Evolutionary conservation across 164 flowering plant genomes (phyloP).

Genomic region (Stephania yunnanensis): DNA sequence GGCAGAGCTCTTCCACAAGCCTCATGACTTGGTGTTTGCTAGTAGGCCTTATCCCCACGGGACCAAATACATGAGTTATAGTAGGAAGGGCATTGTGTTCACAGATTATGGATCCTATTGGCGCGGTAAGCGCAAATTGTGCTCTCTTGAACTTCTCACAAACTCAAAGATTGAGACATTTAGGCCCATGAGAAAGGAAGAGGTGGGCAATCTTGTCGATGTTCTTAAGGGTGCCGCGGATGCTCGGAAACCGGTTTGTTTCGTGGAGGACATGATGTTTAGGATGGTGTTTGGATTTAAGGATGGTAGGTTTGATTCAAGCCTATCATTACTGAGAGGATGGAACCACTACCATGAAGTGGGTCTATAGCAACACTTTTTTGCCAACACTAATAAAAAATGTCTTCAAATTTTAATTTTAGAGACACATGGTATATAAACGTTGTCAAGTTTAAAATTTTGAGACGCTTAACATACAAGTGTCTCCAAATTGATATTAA

Average conservation of each 20-base stretch:
- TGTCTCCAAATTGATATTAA: too few relatives aligned
- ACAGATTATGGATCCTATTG: slow-evolving; percentile 25
- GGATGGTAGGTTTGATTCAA: slow-evolving; percentile 34
- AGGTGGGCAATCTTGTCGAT: neutral
- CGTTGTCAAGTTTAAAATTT: too few relatives aligned
- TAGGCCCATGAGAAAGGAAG: slow-evolving; percentile 8
- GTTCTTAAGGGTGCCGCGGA: neutral
- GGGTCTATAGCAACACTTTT: too few relatives aligned
- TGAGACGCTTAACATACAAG: too few relatives aligned
- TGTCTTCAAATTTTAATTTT: too few relatives aligned
- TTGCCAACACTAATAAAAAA: slow-evolving; percentile 16
- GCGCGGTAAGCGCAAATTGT: slow-evolving; percentile 18
- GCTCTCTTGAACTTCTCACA: slow-evolving; percentile 22
- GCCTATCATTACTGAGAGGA: slow-evolving; percentile 29
- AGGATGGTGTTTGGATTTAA: slow-evolving; percentile 44
- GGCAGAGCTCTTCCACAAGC: slow-evolving; percentile 18
- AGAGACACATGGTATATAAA: too few relatives aligned
- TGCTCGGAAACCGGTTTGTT: slow-evolving; percentile 1
- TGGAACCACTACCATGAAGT: too few relatives aligned
- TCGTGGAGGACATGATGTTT: slow-evolving; percentile 21
- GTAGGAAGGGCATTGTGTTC: slow-evolving; percentile 8
- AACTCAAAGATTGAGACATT: slow-evolving; percentile 16
- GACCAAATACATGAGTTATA: slow-evolving; percentile 12
- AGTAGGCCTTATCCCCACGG: slow-evolving; percentile 16
- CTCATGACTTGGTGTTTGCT: slow-evolving; percentile 22